Percentiles rank a stretch among this genome's conserved stretches.
Evolutionary conservation across 306 rosid genomes (phyloP).

Genomic region (Prunus padus): DNA sequence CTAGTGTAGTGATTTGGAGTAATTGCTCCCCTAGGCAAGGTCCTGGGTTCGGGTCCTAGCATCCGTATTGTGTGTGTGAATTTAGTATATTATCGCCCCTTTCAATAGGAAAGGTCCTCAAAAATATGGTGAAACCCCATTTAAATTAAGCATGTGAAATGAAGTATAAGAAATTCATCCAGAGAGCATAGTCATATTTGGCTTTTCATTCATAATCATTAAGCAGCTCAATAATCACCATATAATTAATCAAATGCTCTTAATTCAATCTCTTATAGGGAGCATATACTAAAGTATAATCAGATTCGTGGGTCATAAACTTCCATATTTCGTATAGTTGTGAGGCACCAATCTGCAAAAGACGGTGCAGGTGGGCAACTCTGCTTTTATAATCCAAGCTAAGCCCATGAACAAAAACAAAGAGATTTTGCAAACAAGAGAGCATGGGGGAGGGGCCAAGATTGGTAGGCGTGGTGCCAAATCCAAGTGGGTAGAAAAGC

Average conservation of each 20-base stretch:
- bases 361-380: constrained; percentile 36
- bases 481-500: constrained; percentile 21
- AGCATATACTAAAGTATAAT: constrained; percentile 6
- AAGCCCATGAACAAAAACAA: constrained; percentile 28
- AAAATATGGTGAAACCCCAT: not conserved
- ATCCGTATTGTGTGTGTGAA: too few species aligned
- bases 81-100: too few species aligned
- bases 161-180: not conserved
- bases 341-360: constrained; percentile 39
- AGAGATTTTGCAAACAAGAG: constrained; percentile 11
- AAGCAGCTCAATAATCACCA: constrained; percentile 3
- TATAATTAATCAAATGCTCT: not conserved
- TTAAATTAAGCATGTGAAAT: not conserved
- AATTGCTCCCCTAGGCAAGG: too few species aligned
- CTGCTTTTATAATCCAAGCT: constrained; percentile 26
- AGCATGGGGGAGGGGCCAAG: constrained; percentile 22
- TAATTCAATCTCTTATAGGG: not conserved
- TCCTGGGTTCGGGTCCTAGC: too few species aligned
- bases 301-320: constrained; percentile 30
- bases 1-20: too few species aligned
- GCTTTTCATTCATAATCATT: not conserved
- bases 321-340: constrained; percentile 38
- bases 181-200: not conserved
- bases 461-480: constrained; percentile 25
- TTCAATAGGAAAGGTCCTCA: too few species aligned